phyloP scores from a whole-genome alignment of 352 stramenopile species.

The Phytophthora ohioensis region DNA sequence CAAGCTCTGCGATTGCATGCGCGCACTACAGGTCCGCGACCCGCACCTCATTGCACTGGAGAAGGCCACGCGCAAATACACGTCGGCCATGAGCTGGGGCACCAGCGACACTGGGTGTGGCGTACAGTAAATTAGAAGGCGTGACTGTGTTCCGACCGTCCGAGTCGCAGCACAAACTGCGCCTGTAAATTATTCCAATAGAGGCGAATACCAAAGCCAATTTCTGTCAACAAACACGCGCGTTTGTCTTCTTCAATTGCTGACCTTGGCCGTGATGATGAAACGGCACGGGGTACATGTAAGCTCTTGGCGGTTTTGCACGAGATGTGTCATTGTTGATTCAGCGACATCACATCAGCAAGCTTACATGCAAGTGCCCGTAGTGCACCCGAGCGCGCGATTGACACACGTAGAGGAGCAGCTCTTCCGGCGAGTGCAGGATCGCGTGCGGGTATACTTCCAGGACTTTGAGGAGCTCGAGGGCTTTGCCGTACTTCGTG shows the following conservation, averaged over 20 bases:
- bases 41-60: conserved; percentile 81
- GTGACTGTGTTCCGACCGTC: conserved; percentile 16
- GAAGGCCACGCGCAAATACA: conserved; percentile 70
- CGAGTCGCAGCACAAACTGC: conserved; percentile 22
- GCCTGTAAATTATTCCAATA: conserved; percentile 61
- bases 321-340: conserved; percentile 2
- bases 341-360: conserved; percentile 7
- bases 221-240: conserved; percentile 25
- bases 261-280: conserved; percentile 7
- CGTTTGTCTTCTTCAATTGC: not conserved
- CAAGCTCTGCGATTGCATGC: conserved; percentile 85
- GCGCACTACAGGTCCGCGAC: conserved; percentile 73
- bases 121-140: conserved; percentile 58
- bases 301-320: not conserved
- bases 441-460: conserved; percentile 46
- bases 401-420: conserved; percentile 50
- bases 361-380: conserved; percentile 7
- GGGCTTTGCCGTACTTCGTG: conserved; percentile 43
- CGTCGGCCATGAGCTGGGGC: conserved; percentile 53
- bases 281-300: conserved; percentile 5
- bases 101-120: conserved; percentile 49
- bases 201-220: conserved; percentile 37
- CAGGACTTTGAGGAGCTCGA: conserved; percentile 53
- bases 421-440: conserved; percentile 38
- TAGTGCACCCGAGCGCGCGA: conserved; percentile 9